Percentiles rank a stretch among this genome's conserved stretches.
Evolutionary conservation across 176 grass and related monocot species (phyloP).

Genomic region (Panicum miliaceum): DNA sequence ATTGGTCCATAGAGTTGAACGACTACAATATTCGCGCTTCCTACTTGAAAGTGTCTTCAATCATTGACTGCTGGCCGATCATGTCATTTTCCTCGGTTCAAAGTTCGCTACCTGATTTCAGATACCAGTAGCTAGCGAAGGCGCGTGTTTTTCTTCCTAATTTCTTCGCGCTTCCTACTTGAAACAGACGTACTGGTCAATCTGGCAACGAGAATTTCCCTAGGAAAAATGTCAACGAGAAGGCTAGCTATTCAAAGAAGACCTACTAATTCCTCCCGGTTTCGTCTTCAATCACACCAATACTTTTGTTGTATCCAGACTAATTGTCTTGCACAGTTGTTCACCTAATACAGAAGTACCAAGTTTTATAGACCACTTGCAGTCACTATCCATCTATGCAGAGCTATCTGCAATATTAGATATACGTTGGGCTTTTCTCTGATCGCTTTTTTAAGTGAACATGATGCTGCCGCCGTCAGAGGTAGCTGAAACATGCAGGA

Average conservation of each 20-base stretch:
- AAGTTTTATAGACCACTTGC: neutral
- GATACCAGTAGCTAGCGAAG: neutral
- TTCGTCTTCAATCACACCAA: neutral
- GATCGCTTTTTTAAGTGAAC: neutral
- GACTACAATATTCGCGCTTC: neutral
- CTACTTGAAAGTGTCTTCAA: too few relatives aligned
- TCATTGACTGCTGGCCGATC: neutral
- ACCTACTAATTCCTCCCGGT: neutral
- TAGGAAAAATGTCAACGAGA: neutral
- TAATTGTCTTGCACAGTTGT: constrained; percentile 4
- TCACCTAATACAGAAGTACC: constrained; percentile 10
- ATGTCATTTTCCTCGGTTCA: neutral
- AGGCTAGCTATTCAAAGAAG: constrained; percentile 16
- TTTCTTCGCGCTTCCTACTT: neutral
- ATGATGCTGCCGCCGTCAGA: neutral
- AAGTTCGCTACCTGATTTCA: neutral
- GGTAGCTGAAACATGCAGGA: neutral
- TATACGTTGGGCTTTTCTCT: neutral
- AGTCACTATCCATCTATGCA: neutral
- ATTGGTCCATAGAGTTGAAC: neutral
- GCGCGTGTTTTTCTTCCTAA: constrained; percentile 19
- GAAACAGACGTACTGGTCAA: constrained; percentile 26
- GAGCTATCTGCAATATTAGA: neutral
- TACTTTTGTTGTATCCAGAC: constrained; percentile 38
- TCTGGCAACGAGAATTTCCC: neutral